Base-by-base conservation (phyloP, 2,329 filamentous ascomycete species). In the Nothophoma quercina region DNA sequence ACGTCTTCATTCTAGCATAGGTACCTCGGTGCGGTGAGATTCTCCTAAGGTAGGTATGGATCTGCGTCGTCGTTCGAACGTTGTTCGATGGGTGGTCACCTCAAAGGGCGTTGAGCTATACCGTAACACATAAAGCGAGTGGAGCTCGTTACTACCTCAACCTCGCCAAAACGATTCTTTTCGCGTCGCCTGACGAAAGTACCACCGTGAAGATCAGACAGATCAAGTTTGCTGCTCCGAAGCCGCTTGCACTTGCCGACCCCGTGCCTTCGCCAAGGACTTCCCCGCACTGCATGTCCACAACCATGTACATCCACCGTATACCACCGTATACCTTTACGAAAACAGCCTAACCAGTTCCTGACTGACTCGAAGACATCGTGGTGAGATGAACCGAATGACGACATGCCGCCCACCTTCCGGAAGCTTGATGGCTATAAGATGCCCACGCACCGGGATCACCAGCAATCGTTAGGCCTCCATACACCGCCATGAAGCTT, bases 401-500 rank as follows among this genome's bases (percentile, higher is more conserved):
- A 51, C 40, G 39, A 51, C 47, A 44, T 39, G 7, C 9, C 8
- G 15, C 21, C 21, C 21, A 30, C 26, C 2, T 39, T 2, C 15
- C 40, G 21, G 15, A 23, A 35, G 10, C 22, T 34, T 13, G 3
- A 23, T 22, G 5, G 2, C 3, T 47, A 52, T 52, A 52, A 47
- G 13, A 42, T n/a, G 25, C 15, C 9, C 18, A 40, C 18, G 12
- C 29, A 23, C 18, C 26, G 7, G 16, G 13, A 4, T 18, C 19
- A 5, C 21, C 21, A 43, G 25, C 9, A 32, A 7, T 22, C 32
- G 23, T 12, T 21, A 13, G 2, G 23, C 5, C 16, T 13, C 2
- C 18, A 9, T 29, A 5, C 15, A 26, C 18, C 34, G 50, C 2
- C 15, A 66, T 66, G 63, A 63, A 57, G 46, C 35, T 36, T 41